A percentile compares a stretch with the other conserved stretches of the same genome.
phyloP scores from a whole-genome alignment of 2,329 filamentous ascomycete genomes.

The Hypoxylon sp. region DNA sequence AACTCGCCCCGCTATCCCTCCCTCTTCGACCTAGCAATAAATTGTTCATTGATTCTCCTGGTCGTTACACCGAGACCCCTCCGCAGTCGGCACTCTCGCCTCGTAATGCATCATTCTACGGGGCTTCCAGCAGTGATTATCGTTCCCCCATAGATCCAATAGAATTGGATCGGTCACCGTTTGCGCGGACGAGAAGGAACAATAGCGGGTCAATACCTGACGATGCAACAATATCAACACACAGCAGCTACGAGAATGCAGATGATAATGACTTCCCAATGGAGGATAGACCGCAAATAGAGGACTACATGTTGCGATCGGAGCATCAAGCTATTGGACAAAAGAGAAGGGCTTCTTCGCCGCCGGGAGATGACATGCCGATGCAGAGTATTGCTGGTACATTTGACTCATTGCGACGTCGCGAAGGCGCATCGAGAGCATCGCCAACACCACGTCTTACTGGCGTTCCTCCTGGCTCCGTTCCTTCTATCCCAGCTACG shows the following conservation, averaged over 20 bases:
- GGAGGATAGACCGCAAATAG: slow-evolving; percentile 59
- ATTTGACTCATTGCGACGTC: slow-evolving; percentile 57
- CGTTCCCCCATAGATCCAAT: slow-evolving; percentile 55
- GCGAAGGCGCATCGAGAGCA: slow-evolving; percentile 58
- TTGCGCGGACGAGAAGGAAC: slow-evolving; percentile 55
- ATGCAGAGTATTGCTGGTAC: slow-evolving; percentile 51
- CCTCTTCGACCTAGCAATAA: slow-evolving; percentile 55
- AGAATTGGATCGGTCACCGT: slow-evolving; percentile 59
- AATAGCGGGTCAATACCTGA: slow-evolving; percentile 58
- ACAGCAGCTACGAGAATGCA: slow-evolving; percentile 58
- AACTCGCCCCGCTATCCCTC: slow-evolving; percentile 56
- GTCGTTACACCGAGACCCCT: slow-evolving; percentile 56
- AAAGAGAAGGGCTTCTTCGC: slow-evolving; percentile 66
- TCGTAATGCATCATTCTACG: slow-evolving; percentile 54
- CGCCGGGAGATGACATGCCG: slow-evolving; percentile 57
- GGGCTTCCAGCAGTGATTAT: slow-evolving; percentile 50
- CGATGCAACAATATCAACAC: slow-evolving; percentile 55
- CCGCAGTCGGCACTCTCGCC: slow-evolving; percentile 59
- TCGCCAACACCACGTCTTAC: slow-evolving; percentile 62
- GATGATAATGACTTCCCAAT: slow-evolving; percentile 57
- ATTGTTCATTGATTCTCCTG: slow-evolving; percentile 55
- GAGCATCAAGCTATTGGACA: slow-evolving; percentile 56
- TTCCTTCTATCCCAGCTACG: slow-evolving; percentile 56
- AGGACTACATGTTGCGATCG: slow-evolving; percentile 50
- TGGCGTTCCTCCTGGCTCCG: slow-evolving; percentile 53